Evolutionary conservation across 257 asterid genomes (phyloP), one percentile per base, ranked within the genome.

Genomic region (Solanum paucissectum): DNA sequence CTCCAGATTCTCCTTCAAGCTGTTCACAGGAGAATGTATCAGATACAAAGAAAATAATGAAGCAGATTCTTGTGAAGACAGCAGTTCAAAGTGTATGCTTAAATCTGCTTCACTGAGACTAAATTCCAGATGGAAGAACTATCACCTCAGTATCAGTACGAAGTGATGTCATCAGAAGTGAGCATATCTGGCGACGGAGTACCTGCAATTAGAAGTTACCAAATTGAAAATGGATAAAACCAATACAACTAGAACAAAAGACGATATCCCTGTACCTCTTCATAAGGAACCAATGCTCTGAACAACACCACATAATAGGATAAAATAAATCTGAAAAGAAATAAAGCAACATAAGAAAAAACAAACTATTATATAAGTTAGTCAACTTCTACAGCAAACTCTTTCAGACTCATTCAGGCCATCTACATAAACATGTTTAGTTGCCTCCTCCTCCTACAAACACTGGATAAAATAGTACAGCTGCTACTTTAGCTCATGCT

Each of bases 81-180:
- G 71, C n/a, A 42, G 52, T 23, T 69, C 64, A 86, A 49, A 86
- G 34, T 46, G 58, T 73, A 44, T 82, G 71, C 46, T 82, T 14
- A 72, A 74, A 62, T 87, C 87, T 74, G 81, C 68, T 52, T 40
- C 42, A 27, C 76, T 73, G 84, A 68, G 81, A 84, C 73, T 86
- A 62, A 74, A 69, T 81, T 88, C 87, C 46, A 29, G 85, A 62
- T 79, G 77, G 85, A 83, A 66, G 89, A 82, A 79, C 21, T 27
- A 46, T 86, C 88, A 97, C 99, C 99, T 97, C 99, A 66, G 99
- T 92, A 88, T 97, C 96, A 12, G 98, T 96, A 69, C 99, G 98
- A 74, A 97, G 98, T 82, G 99, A 97, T 73, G 99, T 97, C 99
- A 97, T 97, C 86, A 97, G 98, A 88, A 97, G 98, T 88, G 99